Conservation (phyloP, 306 rosid genomes). For the Sechiopsis laciniata region DNA sequence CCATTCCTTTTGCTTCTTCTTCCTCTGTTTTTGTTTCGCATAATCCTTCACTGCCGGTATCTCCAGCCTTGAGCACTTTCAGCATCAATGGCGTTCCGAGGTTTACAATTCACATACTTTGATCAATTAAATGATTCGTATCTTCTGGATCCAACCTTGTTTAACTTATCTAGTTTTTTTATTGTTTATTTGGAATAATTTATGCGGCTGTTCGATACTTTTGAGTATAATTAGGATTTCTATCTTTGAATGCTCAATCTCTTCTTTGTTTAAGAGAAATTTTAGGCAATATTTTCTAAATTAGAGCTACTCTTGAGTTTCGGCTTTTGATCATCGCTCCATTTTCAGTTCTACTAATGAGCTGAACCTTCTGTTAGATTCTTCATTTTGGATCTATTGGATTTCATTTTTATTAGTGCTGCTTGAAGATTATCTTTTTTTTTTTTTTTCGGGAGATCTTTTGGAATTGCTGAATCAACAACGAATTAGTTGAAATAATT, state of each 20-base stretch:
- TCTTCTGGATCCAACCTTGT: not conserved
- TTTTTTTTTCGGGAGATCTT: not conserved
- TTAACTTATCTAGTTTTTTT: not conserved
- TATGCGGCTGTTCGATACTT: not conserved
- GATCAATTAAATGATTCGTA: not conserved
- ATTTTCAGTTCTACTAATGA: not conserved
- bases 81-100: slow-evolving; percentile 53
- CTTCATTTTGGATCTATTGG: not conserved
- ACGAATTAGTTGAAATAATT: not conserved
- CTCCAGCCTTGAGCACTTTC: not conserved
- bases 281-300: not conserved
- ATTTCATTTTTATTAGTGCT: not conserved
- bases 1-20: too few species aligned
- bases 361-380: not conserved
- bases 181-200: not conserved
- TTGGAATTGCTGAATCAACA: not conserved
- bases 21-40: too few species aligned
- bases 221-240: not conserved
- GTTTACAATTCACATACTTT: slow-evolving; percentile 29
- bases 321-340: not conserved
- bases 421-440: not conserved
- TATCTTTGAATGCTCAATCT: not conserved
- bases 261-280: not conserved
- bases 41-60: too few species aligned
- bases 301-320: not conserved